Percentiles rank a stretch among this genome's conserved stretches.
Conservation (phyloP, 805 yeast genomes). For the Tetrapisispora phaffii region DNA sequence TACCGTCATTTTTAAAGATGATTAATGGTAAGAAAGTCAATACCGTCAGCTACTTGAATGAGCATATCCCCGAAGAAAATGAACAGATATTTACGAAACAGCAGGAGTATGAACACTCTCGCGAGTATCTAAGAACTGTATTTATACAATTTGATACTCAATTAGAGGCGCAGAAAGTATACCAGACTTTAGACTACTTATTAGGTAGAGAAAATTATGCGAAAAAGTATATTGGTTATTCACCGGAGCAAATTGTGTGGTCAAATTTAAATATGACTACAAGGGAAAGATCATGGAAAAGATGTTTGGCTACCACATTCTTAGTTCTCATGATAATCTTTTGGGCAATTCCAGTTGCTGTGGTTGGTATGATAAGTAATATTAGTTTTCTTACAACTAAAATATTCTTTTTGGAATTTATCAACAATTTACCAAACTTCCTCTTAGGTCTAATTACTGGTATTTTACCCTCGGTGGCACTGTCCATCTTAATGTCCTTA, state of each 20-base stretch:
- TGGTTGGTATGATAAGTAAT: slow-evolving; percentile 89
- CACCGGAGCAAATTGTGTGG: slow-evolving; percentile 86
- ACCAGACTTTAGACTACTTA: slow-evolving; percentile 62
- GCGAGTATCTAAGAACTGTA: slow-evolving; percentile 51
- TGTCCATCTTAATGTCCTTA: slow-evolving; percentile 74
- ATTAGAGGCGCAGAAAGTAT: slow-evolving; percentile 80
- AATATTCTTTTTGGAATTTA: slow-evolving; percentile 65
- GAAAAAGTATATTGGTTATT: slow-evolving; percentile 47
- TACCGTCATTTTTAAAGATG: slow-evolving; percentile 46
- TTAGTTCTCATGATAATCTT: slow-evolving; percentile 63
- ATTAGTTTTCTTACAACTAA: slow-evolving; percentile 61
- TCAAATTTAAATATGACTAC: slow-evolving; percentile 53
- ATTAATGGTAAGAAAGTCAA: slow-evolving; percentile 46
- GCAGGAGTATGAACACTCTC: slow-evolving; percentile 37
- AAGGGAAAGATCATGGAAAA: slow-evolving; percentile 47
- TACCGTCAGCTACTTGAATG: slow-evolving; percentile 64
- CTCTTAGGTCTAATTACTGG: slow-evolving; percentile 82
- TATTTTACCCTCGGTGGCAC: slow-evolving; percentile 70
- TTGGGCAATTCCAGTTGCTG: slow-evolving; percentile 98
- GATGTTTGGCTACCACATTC: slow-evolving; percentile 49
- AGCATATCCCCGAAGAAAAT: slow-evolving; percentile 59
- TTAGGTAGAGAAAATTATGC: slow-evolving; percentile 34
- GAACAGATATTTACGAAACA: slow-evolving; percentile 53
- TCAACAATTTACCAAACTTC: slow-evolving; percentile 59
- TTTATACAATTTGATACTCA: slow-evolving; percentile 77